These are phyloP conservation scores for Botrytis medusae DNA, from an alignment of 2,329 filamentous ascomycete genomes.

Conservation along the genomic window DNA sequence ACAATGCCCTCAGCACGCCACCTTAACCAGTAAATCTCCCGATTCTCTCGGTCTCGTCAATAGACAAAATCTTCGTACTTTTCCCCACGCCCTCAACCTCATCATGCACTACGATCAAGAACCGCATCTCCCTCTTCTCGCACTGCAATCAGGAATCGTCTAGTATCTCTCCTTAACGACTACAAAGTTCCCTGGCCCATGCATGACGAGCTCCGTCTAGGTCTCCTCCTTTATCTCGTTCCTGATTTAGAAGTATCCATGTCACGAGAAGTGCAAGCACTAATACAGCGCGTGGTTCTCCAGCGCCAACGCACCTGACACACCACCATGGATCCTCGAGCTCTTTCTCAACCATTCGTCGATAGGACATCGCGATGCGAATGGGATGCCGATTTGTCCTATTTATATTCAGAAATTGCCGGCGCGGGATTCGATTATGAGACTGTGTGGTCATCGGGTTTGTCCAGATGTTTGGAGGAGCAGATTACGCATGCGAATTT, in stretches of 20 bases:
- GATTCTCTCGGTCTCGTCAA: not conserved
- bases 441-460: not conserved
- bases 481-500: not conserved
- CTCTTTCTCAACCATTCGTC: not conserved
- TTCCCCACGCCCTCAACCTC: not conserved
- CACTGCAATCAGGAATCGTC: not conserved
- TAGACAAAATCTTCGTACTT: not conserved
- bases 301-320: not conserved
- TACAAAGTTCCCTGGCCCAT: not conserved
- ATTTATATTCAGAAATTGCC: not conserved
- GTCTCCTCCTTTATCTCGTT: not conserved
- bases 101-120: not conserved
- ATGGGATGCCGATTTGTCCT: not conserved
- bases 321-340: not conserved
- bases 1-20: not conserved
- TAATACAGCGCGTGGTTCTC: too few species aligned
- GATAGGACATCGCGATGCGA: not conserved
- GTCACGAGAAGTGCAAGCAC: not conserved
- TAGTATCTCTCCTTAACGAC: not conserved
- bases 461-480: not conserved
- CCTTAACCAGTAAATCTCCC: not conserved
- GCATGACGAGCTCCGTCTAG: not conserved
- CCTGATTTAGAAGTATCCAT: not conserved
- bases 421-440: not conserved
- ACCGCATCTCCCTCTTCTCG: not conserved